Percentiles rank a stretch among this genome's conserved stretches.
Conservation (phyloP, 139 green algal species). For the Chlorella vulgaris region DNA sequence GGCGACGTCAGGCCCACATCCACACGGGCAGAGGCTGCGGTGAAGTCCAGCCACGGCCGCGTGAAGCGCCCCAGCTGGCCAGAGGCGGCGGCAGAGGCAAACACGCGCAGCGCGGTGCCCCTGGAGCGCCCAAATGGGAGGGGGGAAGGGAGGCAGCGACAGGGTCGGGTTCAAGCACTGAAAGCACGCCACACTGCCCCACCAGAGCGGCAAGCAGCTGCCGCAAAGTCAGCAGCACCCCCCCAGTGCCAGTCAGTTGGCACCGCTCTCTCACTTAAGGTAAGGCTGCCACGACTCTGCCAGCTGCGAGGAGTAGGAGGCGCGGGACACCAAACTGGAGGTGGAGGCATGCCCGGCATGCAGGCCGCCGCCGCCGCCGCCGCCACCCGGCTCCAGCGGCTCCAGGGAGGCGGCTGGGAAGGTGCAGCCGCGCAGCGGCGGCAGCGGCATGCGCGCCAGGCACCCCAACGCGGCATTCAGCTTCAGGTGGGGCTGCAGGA, state of each 20-base stretch:
- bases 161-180: background rate
- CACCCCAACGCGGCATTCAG: slow-evolving; percentile 59
- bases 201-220: too few relatives aligned
- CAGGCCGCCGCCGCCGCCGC: background rate
- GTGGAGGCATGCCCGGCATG: slow-evolving; percentile 4
- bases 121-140: background rate
- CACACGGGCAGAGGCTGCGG: slow-evolving; percentile 39
- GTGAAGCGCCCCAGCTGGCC: slow-evolving; percentile 60
- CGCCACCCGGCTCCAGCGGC: background rate
- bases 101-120: slow-evolving; percentile 60
- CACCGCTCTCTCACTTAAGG: slow-evolving; percentile 29
- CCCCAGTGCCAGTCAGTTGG: background rate
- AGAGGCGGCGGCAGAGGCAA: slow-evolving; percentile 46
- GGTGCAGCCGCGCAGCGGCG: slow-evolving; percentile 19
- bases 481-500: slow-evolving; percentile 46
- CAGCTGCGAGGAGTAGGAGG: slow-evolving; percentile 35
- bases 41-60: slow-evolving; percentile 57
- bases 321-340: slow-evolving; percentile 25
- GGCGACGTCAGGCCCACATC: slow-evolving; percentile 64
- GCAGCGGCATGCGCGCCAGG: slow-evolving; percentile 61
- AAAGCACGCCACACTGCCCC: too few relatives aligned
- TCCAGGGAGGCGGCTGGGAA: slow-evolving; percentile 2
- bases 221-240: too few relatives aligned
- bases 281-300: slow-evolving; percentile 56
- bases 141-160: background rate